Conservation (phyloP, 2,329 filamentous ascomycete genomes). For the Botryotinia convoluta region DNA sequence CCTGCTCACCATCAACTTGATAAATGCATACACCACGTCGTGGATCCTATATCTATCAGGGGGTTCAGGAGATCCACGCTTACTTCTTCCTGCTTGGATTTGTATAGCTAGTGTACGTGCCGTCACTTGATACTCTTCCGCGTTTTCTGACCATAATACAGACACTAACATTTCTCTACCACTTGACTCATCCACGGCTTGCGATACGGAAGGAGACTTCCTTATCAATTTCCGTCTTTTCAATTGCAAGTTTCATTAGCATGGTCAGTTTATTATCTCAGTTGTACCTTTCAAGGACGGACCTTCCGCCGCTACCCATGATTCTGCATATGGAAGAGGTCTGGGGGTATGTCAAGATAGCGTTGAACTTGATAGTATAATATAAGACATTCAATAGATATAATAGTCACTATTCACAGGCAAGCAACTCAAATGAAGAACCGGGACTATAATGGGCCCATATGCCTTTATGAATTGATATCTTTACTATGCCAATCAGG, state of each 20-base stretch:
- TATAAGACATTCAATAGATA: constrained; percentile 15
- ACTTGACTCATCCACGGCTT: constrained; percentile 73
- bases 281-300: constrained; percentile 49
- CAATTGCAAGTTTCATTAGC: constrained; percentile 71
- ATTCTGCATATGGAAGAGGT: constrained; percentile 29
- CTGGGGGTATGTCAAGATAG: constrained; percentile 32
- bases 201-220: constrained; percentile 77
- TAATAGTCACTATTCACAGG: not conserved
- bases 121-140: not conserved
- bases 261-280: constrained; percentile 68
- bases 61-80: constrained; percentile 65
- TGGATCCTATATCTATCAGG: constrained; percentile 69
- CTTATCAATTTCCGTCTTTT: constrained; percentile 74
- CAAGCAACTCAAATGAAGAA: constrained; percentile 4
- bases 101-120: constrained; percentile 66
- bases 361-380: constrained; percentile 1
- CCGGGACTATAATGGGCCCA: not conserved
- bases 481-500: not conserved
- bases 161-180: constrained; percentile 72
- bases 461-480: not conserved
- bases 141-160: constrained; percentile 37
- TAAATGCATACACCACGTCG: constrained; percentile 73
- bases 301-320: constrained; percentile 36
- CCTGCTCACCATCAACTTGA: constrained; percentile 69
- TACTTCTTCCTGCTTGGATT: constrained; percentile 75